phyloP scores from a whole-genome alignment of 2,329 filamentous ascomycete species.

The Colletotrichum sp. region DNA sequence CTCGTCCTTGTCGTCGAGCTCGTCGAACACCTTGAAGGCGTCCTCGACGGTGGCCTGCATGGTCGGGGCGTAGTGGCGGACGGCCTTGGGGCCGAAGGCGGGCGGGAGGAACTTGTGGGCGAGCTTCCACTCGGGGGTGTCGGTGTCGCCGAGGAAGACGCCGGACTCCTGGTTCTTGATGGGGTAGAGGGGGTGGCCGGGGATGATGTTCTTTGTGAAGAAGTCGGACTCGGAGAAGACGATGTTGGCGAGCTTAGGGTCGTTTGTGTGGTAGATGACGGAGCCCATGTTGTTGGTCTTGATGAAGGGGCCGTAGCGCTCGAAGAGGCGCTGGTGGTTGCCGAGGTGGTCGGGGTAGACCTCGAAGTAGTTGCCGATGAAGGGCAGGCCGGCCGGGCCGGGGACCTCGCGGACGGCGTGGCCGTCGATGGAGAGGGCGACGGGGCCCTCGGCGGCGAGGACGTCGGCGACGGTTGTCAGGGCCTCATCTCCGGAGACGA shows the following conservation, averaged over 20 bases:
- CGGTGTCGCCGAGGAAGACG: conserved; percentile 55
- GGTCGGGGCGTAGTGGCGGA: conserved; percentile 63
- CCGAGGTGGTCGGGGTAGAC: conserved; percentile 63
- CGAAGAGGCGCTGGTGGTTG: conserved; percentile 60
- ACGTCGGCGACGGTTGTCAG: conserved; percentile 40
- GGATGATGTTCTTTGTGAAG: conserved; percentile 58
- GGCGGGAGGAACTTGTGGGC: conserved; percentile 69
- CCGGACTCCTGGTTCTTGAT: conserved; percentile 47
- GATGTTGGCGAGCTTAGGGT: conserved; percentile 49
- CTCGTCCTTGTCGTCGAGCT: conserved; percentile 52
- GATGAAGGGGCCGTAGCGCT: conserved; percentile 56
- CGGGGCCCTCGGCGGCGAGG: conserved; percentile 31
- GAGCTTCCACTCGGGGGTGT: conserved; percentile 52
- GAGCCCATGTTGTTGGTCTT: conserved; percentile 58
- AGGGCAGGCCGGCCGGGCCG: conserved; percentile 51
- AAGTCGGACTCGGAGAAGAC: conserved; percentile 54
- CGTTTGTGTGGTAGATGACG: conserved; percentile 54
- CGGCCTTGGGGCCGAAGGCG: conserved; percentile 62
- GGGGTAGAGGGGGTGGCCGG: conserved; percentile 51
- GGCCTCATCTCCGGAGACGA: conserved; percentile 33
- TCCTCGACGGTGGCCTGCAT: conserved; percentile 62
- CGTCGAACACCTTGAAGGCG: conserved; percentile 54
- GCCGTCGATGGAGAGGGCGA: conserved; percentile 54
- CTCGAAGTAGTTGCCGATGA: conserved; percentile 60
- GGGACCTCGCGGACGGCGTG: conserved; percentile 53